Base-by-base conservation (phyloP, 1,284 basidiomycete genomes). In the Pseudozyma tsukubaensis region DNA sequence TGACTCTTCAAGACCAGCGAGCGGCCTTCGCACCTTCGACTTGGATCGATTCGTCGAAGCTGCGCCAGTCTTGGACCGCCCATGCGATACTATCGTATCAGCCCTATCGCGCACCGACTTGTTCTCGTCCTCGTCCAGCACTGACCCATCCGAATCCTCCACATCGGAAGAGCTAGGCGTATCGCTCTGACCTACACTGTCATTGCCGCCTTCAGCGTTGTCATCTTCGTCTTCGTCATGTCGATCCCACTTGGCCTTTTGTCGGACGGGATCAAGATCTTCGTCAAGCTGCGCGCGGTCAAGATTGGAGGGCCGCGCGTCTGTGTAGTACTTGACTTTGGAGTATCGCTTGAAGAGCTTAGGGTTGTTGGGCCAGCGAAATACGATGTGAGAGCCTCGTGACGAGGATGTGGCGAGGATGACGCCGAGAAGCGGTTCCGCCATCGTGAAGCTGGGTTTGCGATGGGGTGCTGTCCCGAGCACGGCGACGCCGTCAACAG, bases 321-420 rank as follows among this genome's bases (percentile, higher is more conserved):
- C 68, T 37, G 75, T 72, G 49, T 72, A 83, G 69, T 84, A 83
- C 29, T 71, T 68, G 57, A 83, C 70, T 32, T 73, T 76, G 21
- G 78, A 78, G 47, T 76, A 76, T 12, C 79, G 68, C 32, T 77
- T 78, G 55, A 76, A 72, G 29, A 80, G 50, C 21, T 58, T 66
- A 12, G 82, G 82, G 21, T 72, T 60, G 48, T 77, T 78, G 13
- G 83, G 83, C 73, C 74, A 84, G 24, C 78, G 81, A 49, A 84
- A 84, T 42, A 76, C 77, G 43, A 84, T 63, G 39, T 79, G 71
- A 2, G 80, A 65, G 9, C 80, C 82, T 14, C 82, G 63, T 19
- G 77, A 75, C 12, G 82, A 80, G 18, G 76, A 77, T 1, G 77
- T 76, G 3, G 79, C 80, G 19, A 84, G 72, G 53, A 84, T 77